Evolutionary conservation across 2,329 filamentous ascomycete species (phyloP), one percentile per base, ranked within the genome.

Genomic region (Penicillium digitatum): DNA sequence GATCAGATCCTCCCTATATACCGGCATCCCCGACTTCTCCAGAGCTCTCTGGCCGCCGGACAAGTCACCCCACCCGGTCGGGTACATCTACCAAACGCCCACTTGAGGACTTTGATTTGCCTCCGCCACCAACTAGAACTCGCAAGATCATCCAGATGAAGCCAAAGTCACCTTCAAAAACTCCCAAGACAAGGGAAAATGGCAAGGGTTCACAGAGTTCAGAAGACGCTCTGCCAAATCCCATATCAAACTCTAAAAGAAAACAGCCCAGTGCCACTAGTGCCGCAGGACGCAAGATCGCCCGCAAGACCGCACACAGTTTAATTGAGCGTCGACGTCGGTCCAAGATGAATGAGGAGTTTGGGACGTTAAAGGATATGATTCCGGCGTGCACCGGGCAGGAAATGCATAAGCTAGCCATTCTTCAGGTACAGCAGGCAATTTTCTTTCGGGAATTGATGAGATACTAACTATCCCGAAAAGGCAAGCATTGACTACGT

Each of bases 101-200:
- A 22, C 62, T 76, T 56, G 72, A 74, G 31, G 72, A 74, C 27
- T 95, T 96, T 71, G 82, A 88, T 10, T 82, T 99, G 16, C 94
- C 94, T 20, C 94, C 94, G 10, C 94, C 93, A 16, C 94, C 94
- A 0, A 96, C 92, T 3, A 82, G 93, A 59, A 89, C 90, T 39
- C 87, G 93, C 66, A 97, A 95, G 77, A 97, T 99, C 70, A 97
- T 97, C 55, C 93, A 97, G 76, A 96, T 97, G 92, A 96, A 95
- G 74, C 93, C 85, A 11, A 78, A 79, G 57, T 69, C 69, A 3
- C 71, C 70, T 4, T 11, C 26, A 62, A 69, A 78, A 56, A 69
- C 75, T 52, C 61, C 70, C 34, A 59, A 62, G 62, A 47, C 66
- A 29, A 70, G 68, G 40, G 67, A 69, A 6, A 67, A 44, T 27